phyloP scores from a whole-genome alignment of 305 asterid genomes.

The Solanum aculeatissimum region DNA sequence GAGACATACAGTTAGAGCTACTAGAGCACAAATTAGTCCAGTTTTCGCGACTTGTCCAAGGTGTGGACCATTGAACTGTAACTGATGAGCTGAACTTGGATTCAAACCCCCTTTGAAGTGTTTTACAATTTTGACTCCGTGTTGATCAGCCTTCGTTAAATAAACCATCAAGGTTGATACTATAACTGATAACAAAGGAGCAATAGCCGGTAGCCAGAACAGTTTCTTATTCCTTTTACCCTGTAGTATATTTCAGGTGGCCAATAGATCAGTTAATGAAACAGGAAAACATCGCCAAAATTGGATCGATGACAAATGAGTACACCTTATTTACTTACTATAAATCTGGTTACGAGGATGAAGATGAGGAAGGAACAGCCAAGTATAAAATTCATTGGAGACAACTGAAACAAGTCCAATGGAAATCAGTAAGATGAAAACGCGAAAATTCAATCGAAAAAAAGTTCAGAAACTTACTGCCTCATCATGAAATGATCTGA shows the following conservation, averaged over 20 bases:
- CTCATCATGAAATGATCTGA: slow-evolving; percentile 28
- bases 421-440: neutral
- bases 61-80: slow-evolving; percentile 37
- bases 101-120: slow-evolving; percentile 71
- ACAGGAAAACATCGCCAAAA: neutral
- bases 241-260: slow-evolving; percentile 15
- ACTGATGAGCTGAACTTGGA: slow-evolving; percentile 44
- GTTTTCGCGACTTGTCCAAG: slow-evolving; percentile 50
- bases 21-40: slow-evolving; percentile 49
- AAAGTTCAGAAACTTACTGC: slow-evolving; percentile 14
- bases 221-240: slow-evolving; percentile 54
- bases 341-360: slow-evolving; percentile 48
- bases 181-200: slow-evolving; percentile 58
- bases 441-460: neutral
- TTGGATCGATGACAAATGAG: neutral
- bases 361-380: slow-evolving; percentile 66
- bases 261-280: neutral
- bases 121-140: slow-evolving; percentile 57
- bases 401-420: slow-evolving; percentile 28
- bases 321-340: slow-evolving; percentile 31
- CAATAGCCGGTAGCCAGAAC: slow-evolving; percentile 69
- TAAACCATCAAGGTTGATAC: slow-evolving; percentile 52
- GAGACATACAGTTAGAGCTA: slow-evolving; percentile 59
- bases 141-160: slow-evolving; percentile 54
- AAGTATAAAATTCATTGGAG: slow-evolving; percentile 52